phyloP scores from a whole-genome alignment of 257 asterid species.

The Henckelia pumila region DNA sequence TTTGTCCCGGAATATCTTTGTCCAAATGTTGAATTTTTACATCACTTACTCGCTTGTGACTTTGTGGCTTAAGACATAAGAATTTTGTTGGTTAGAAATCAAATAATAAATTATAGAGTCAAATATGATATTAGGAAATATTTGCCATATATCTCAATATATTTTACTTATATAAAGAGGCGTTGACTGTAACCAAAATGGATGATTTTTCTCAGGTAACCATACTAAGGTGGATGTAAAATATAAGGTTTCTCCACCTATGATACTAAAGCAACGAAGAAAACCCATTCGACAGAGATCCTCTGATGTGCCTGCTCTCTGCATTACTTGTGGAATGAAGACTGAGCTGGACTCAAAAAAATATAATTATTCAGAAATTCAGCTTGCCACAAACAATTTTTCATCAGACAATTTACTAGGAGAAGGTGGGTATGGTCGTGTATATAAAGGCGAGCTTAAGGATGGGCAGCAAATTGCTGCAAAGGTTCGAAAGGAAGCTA shows the following conservation, averaged over 20 bases:
- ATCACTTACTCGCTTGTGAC: not conserved
- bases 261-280: constrained; percentile 33
- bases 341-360: constrained; percentile 60
- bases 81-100: not conserved
- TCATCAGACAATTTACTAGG: constrained; percentile 65
- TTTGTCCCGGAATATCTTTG: not conserved
- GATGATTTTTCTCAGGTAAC: constrained; percentile 33
- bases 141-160: not conserved
- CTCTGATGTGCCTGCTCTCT: constrained; percentile 62
- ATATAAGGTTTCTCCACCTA: constrained; percentile 24
- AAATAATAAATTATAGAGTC: not conserved
- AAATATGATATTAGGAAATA: not conserved
- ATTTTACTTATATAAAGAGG: not conserved
- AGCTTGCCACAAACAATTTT: constrained; percentile 65
- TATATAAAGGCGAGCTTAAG: constrained; percentile 65
- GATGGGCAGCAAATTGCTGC: constrained; percentile 80
- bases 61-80: not conserved
- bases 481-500: constrained; percentile 77
- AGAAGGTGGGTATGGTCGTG: constrained; percentile 84
- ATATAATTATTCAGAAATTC: constrained; percentile 66
- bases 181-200: not conserved
- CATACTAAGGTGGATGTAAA: constrained; percentile 26
- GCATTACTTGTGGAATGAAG: constrained; percentile 65
- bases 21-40: not conserved
- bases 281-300: constrained; percentile 33